These are phyloP conservation scores for Phytopythium cucurbitacearum DNA, from an alignment of 352 stramenopile species.

Conservation along the genomic window DNA sequence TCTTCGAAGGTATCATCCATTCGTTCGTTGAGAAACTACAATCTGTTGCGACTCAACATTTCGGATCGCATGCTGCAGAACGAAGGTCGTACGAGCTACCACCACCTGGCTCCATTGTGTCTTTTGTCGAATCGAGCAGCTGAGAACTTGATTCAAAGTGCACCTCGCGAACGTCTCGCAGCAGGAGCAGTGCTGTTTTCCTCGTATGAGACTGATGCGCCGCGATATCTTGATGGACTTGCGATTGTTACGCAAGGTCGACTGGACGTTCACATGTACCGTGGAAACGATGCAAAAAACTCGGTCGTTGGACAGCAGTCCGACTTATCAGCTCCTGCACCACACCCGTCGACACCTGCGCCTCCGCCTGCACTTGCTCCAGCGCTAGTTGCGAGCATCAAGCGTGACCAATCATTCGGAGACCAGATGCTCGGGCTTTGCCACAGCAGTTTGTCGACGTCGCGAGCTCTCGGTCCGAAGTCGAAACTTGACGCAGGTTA, in stretches of 20 bases:
- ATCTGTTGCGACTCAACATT: too few species aligned
- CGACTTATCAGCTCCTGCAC: not conserved
- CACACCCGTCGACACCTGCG: not conserved
- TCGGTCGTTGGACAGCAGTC: not conserved
- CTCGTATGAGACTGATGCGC: not conserved
- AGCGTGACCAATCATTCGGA: constrained; percentile 40
- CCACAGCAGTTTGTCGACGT: constrained; percentile 22
- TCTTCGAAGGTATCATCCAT: constrained; percentile 1
- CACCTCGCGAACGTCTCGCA: not conserved
- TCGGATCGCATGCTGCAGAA: too few species aligned
- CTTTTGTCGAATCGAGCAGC: not conserved
- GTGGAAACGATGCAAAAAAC: not conserved
- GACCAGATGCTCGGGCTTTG: constrained; percentile 52
- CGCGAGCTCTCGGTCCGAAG: constrained; percentile 4
- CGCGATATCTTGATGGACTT: not conserved
- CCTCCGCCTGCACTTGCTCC: constrained; percentile 2
- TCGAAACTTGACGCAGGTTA: constrained; percentile 12
- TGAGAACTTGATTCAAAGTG: not conserved
- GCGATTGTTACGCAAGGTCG: constrained; percentile 1
- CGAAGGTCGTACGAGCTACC: not conserved
- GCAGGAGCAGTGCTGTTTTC: constrained; percentile 1
- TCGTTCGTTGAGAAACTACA: not conserved
- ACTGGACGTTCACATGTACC: constrained; percentile 3
- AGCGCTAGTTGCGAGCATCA: constrained; percentile 21
- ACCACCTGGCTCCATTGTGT: not conserved